A percentile compares a stretch with the other conserved stretches of the same genome.
phyloP scores from a whole-genome alignment of 441 rosid species.

The Pelargonium australe region DNA sequence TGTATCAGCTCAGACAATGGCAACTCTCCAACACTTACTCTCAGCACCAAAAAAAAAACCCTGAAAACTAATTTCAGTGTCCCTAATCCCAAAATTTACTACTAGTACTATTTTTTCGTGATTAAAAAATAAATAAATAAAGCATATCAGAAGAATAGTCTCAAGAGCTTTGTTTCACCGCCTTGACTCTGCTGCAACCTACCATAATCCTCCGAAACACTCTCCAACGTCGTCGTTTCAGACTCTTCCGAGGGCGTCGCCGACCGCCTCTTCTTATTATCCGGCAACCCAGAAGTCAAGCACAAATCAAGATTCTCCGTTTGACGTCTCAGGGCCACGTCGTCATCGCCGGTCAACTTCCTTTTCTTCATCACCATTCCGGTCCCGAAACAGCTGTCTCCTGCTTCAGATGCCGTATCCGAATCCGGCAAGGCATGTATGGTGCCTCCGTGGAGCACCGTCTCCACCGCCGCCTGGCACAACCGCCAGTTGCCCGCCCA shows the following conservation, averaged over 20 bases:
- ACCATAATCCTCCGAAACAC: slow-evolving; percentile 12
- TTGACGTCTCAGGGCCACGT: slow-evolving; percentile 7
- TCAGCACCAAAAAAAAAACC: too few relatives aligned
- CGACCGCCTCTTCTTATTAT: slow-evolving; percentile 21
- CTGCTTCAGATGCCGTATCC: slow-evolving; percentile 7
- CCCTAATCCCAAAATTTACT: not conserved
- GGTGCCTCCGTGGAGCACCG: slow-evolving; percentile 40
- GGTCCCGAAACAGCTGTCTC: slow-evolving; percentile 21
- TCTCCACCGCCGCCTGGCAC: slow-evolving; percentile 40
- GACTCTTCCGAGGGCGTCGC: slow-evolving; percentile 44
- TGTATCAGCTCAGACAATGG: too few relatives aligned
- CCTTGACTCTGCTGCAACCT: slow-evolving; percentile 3
- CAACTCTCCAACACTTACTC: too few relatives aligned
- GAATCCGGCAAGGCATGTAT: slow-evolving; percentile 36
- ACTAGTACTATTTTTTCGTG: not conserved
- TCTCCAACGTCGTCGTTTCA: slow-evolving; percentile 33
- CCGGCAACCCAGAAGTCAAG: slow-evolving; percentile 19
- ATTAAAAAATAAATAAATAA: not conserved
- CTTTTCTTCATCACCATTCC: slow-evolving; percentile 18
- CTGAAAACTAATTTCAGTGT: too few relatives aligned
- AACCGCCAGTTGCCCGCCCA: slow-evolving; percentile 50
- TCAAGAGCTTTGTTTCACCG: slow-evolving; percentile 33
- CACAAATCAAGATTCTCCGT: slow-evolving; percentile 30
- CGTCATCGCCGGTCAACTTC: slow-evolving; percentile 16
- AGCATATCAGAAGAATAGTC: slow-evolving; percentile 29